A percentile compares a stretch with the other conserved stretches of the same genome.
Conservation (phyloP, 2,329 filamentous ascomycete species). For the Cadophora malorum region DNA sequence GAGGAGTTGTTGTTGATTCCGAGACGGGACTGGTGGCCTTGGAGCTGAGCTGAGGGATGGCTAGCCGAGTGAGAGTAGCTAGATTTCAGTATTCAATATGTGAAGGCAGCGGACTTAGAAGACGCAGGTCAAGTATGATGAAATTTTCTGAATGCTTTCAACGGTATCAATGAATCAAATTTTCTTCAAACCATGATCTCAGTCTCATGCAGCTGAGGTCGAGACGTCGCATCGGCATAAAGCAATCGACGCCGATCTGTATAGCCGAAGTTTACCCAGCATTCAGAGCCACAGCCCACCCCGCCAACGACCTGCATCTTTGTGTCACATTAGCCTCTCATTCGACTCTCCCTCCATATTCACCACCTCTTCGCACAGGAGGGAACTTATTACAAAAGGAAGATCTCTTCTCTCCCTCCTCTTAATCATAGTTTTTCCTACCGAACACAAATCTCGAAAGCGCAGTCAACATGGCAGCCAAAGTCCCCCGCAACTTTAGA, state of each 20-base stretch:
- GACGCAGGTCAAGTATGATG: background rate
- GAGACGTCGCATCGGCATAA: slow-evolving; percentile 10
- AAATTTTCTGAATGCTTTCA: background rate
- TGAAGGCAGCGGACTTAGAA: background rate
- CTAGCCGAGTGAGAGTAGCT: slow-evolving; percentile 14
- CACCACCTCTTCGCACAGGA: background rate
- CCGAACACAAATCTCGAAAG: background rate
- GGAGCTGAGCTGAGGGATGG: slow-evolving; percentile 7
- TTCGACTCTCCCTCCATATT: slow-evolving; percentile 3
- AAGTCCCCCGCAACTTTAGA: slow-evolving; percentile 94
- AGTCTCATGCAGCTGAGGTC: background rate
- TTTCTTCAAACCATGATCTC: background rate
- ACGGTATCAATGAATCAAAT: background rate
- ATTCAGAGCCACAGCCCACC: slow-evolving; percentile 8
- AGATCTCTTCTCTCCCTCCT: background rate
- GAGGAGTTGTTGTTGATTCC: slow-evolving; percentile 22
- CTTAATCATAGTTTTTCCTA: background rate
- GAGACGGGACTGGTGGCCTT: slow-evolving; percentile 15
- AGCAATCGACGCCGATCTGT: background rate
- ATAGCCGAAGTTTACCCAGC: slow-evolving; percentile 18
- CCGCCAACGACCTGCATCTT: slow-evolving; percentile 20
- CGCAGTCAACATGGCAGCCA: slow-evolving; percentile 54
- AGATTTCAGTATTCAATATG: background rate
- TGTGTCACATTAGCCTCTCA: slow-evolving; percentile 15
- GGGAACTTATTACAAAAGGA: background rate